Conservation (phyloP, 805 yeast species). For the Nakazawaea anatomiae region DNA sequence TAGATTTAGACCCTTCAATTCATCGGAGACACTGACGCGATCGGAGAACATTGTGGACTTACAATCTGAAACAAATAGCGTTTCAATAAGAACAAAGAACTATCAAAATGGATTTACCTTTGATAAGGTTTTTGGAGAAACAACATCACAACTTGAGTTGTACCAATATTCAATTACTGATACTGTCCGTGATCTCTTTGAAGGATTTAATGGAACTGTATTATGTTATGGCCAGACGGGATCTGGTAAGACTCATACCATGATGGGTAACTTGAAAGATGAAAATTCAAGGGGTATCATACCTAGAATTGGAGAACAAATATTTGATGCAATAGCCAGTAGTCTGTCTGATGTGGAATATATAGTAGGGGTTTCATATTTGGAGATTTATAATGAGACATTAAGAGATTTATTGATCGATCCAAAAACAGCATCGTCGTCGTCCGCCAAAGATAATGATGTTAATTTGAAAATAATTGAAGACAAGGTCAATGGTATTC, state of each 20-base stretch:
- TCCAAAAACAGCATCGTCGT: constrained; percentile 3
- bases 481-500: constrained; percentile 56
- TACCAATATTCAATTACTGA: constrained; percentile 53
- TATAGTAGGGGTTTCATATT: constrained; percentile 61
- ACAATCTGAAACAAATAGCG: not conserved
- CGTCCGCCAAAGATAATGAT: constrained; percentile 13
- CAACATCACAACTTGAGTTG: constrained; percentile 48
- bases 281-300: constrained; percentile 51
- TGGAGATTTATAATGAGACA: constrained; percentile 64
- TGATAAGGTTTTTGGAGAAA: constrained; percentile 56
- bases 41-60: not conserved
- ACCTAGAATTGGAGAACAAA: constrained; percentile 62
- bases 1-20: constrained; percentile 58
- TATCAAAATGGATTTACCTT: constrained; percentile 37
- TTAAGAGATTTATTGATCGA: constrained; percentile 55
- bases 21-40: constrained; percentile 22
- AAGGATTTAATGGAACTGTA: constrained; percentile 75
- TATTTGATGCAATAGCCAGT: constrained; percentile 49
- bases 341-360: constrained; percentile 52
- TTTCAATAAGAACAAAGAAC: not conserved
- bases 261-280: constrained; percentile 55
- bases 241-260: constrained; percentile 70
- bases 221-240: constrained; percentile 80
- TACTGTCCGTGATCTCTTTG: constrained; percentile 62
- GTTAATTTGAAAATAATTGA: constrained; percentile 52